Conservation (phyloP, 2,329 filamentous ascomycete genomes). For the Septoria linicola region DNA sequence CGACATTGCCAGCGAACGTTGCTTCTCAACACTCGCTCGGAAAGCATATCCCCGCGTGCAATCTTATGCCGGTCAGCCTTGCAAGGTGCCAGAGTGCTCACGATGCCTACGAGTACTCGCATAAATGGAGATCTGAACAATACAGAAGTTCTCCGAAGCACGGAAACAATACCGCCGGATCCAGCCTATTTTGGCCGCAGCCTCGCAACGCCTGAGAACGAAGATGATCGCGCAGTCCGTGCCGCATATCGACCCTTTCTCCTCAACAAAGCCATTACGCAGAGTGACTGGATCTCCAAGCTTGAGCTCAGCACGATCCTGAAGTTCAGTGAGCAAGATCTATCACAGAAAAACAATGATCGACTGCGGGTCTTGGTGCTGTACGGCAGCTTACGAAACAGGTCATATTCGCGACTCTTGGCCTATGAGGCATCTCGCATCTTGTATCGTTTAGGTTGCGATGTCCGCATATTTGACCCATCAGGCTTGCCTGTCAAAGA, state of each 20-base stretch:
- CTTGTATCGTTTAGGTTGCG: slow-evolving; percentile 63
- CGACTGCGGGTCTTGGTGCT: slow-evolving; percentile 60
- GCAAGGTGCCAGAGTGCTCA: not conserved
- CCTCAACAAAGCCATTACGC: slow-evolving; percentile 28
- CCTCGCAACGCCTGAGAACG: slow-evolving; percentile 45
- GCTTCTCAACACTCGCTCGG: too few relatives aligned
- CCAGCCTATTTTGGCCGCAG: slow-evolving; percentile 25
- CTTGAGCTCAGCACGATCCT: slow-evolving; percentile 57
- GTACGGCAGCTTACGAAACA: slow-evolving; percentile 58
- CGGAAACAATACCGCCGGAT: slow-evolving; percentile 19
- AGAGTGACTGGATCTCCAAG: slow-evolving; percentile 55
- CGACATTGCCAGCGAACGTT: too few relatives aligned
- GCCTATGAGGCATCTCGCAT: slow-evolving; percentile 61
- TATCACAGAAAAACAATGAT: slow-evolving; percentile 40
- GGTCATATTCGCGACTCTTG: slow-evolving; percentile 61
- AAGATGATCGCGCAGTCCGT: slow-evolving; percentile 2
- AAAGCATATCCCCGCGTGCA: too few relatives aligned
- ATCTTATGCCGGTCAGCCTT: too few relatives aligned
- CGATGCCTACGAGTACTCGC: not conserved
- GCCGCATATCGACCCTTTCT: slow-evolving; percentile 52
- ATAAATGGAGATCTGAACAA: slow-evolving; percentile 33
- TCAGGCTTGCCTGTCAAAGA: slow-evolving; percentile 62
- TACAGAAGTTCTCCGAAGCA: slow-evolving; percentile 22
- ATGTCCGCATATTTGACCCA: slow-evolving; percentile 64
- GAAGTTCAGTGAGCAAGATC: slow-evolving; percentile 52